Evolutionary conservation across 1,139 yeast genomes (phyloP), one percentile per base, ranked within the genome.

Genomic region (Geotrichum reessii): DNA sequence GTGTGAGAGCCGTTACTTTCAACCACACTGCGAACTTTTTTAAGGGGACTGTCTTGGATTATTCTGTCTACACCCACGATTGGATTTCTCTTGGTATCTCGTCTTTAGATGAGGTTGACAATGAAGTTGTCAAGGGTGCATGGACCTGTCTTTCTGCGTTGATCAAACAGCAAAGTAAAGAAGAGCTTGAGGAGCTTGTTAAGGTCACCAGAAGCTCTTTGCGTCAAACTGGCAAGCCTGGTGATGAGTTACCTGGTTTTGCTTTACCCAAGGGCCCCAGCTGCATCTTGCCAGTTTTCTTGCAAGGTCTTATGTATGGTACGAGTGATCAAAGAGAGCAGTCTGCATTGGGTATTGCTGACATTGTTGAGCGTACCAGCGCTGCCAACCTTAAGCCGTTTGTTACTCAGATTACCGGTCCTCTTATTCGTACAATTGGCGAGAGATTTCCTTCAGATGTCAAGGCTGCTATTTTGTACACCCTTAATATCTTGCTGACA

Each of bases 221-320:
- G 68, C 79, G 78, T 50, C 73, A 84, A 60, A 82, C 91, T 40
- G 92, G 95, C 47, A 77, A 78, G 27, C 73, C 78, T 25, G 87
- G 86, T 0, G 80, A 80, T 66, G 91, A 86, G 53, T 74, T 90
- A 60, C 83, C 87, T 31, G 97, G 91, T 0, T 89, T 92, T 73
- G 68, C 78, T 28, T 75, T 86, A 58, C 95, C 97, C 65, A 86
- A 81, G 73, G 98, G 98, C 54, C 95, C 97, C 63, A 84, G 82
- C 70, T 86, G 96, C 74, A 75, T 95, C 50, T 78, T 95, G 66
- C 99, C 99, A 28, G 83, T 95, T 58, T 93, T 95, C 77, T 78
- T 91, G 66, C 97, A 93, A 72, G 99, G 98, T 62, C 81, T 95
- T 67, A 89, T 93, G 95, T 90, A 91, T 73, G 99, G 99, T 65